Percentiles rank a stretch among this genome's conserved stretches.
Evolutionary conservation across 2,329 filamentous ascomycete genomes (phyloP).

Genomic region (Exophiala lecanii-corni): DNA sequence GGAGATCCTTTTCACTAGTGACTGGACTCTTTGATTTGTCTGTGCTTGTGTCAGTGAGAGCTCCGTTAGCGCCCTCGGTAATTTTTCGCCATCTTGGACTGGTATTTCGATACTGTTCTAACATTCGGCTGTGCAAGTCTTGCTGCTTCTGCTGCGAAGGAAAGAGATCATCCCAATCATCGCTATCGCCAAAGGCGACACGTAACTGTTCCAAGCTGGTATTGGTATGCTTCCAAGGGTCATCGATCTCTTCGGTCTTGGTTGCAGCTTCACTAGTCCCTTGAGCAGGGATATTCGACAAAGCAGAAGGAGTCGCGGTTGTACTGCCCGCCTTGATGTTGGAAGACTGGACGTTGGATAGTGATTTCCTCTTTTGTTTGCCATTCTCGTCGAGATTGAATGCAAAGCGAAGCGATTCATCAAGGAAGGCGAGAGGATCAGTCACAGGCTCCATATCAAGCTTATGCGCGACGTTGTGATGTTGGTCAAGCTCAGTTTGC

Average conservation of each 20-base stretch:
- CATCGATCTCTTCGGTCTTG: conserved; percentile 6
- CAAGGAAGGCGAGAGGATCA: conserved; percentile 52
- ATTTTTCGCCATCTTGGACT: conserved; percentile 22
- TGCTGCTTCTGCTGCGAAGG: conserved; percentile 17
- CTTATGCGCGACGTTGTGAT: conserved; percentile 51
- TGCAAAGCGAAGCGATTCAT: conserved; percentile 48
- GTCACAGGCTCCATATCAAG: conserved; percentile 44
- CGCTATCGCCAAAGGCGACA: conserved; percentile 22
- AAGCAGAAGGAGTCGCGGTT: conserved; percentile 16
- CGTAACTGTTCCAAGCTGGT: conserved; percentile 21
- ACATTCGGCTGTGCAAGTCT: conserved; percentile 15
- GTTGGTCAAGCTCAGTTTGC: conserved; percentile 51
- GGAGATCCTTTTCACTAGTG: conserved; percentile 17
- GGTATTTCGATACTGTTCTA: conserved; percentile 18
- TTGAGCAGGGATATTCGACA: conserved; percentile 19
- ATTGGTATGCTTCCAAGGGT: conserved; percentile 22
- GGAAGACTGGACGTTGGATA: conserved; percentile 13
- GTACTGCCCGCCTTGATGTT: conserved; percentile 17
- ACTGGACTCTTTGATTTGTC: conserved; percentile 22
- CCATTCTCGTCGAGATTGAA: conserved; percentile 47
- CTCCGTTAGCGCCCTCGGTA: conserved; percentile 17
- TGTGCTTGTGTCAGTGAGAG: conserved; percentile 20
- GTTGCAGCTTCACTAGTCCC: background rate
- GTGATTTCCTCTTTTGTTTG: conserved; percentile 35
- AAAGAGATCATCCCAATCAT: conserved; percentile 25